Evolutionary conservation across 768 basidiomycete species (phyloP), one percentile per base, ranked within the genome.

Genomic region (Russula sp.): DNA sequence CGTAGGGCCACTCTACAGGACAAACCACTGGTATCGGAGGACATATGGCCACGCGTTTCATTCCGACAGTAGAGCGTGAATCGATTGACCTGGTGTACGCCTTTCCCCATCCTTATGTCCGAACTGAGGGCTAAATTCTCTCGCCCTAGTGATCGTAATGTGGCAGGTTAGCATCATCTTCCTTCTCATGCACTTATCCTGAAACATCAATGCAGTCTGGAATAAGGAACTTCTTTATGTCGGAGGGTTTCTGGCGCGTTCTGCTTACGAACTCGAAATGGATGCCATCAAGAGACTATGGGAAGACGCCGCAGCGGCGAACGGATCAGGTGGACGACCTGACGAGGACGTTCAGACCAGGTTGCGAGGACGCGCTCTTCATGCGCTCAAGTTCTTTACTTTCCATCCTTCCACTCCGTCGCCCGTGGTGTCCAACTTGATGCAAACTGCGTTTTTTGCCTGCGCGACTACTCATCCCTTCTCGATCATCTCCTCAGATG

Each of bases 21-120:
- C 96, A 98, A 76, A 96, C 94, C 11, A 96, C 94, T 1, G 95
- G 96, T 36, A 79, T 83, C 14, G 83, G 82, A 2, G 85, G 85
- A 0, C 83, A 87, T 63, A 79, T 89, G 70, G 80, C 92, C 0
- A 87, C 90, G 10, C 80, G 94, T 3, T 97, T 97, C 72, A 95
- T 98, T 62, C 92, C 94, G 11, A 98, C 95, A 0, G 95, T 98
- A 9, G 96, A 98, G 74, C 84, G 96, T 66, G 96, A 98, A 76
- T 90, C 89, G 0, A 89, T 95, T 67, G 94, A 92, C 75, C 78
- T 95, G 34, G 88, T 93, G 88, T 91, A 71, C 75, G 86, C 42
- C 28, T 59, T 53, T 52, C 28, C 30, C 18, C 14, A 51, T 44
- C 44, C 56, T 11, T 62, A 22, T 67, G 6, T 59, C 57, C 3